Conservation (phyloP, 73 alveolate genomes). For the Stentor roeselii region DNA sequence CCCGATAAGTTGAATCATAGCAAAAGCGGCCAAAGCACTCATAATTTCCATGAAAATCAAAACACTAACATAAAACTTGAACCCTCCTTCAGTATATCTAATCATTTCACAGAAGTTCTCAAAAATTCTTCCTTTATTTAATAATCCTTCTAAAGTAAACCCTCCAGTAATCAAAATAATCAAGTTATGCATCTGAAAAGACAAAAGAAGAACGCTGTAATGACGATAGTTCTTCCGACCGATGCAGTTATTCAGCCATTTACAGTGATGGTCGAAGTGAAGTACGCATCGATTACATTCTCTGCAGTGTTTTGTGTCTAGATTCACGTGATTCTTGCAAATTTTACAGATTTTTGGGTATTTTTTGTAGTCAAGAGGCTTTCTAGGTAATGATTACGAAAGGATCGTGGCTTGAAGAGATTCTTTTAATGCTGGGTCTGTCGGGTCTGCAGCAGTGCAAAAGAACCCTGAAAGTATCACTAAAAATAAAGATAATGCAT, state of each 20-base stretch:
- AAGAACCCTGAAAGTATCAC: background rate
- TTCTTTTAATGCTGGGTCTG: slow-evolving; percentile 28
- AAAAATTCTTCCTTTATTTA: background rate
- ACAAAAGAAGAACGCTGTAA: background rate
- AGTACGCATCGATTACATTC: slow-evolving; percentile 76
- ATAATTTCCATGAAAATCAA: background rate
- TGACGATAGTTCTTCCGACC: slow-evolving; percentile 63
- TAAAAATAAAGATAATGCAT: background rate
- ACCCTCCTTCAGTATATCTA: background rate
- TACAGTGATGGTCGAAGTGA: slow-evolving; percentile 85
- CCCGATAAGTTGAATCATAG: slow-evolving; percentile 2
- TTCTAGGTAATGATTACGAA: slow-evolving; percentile 2
- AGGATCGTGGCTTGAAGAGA: background rate
- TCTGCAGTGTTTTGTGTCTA: slow-evolving; percentile 67
- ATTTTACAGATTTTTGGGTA: slow-evolving; percentile 23
- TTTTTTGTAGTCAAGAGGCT: background rate
- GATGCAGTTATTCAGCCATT: slow-evolving; percentile 76
- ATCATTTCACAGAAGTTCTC: background rate
- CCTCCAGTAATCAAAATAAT: slow-evolving; percentile 10
- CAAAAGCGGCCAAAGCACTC: background rate
- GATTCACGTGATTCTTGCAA: slow-evolving; percentile 17
- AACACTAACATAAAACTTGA: background rate
- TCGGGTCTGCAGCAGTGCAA: slow-evolving; percentile 19
- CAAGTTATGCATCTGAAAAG: background rate
- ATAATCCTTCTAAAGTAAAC: background rate